phyloP scores from a whole-genome alignment of 179 eudicot species.

The Amaranthus tricolor region DNA sequence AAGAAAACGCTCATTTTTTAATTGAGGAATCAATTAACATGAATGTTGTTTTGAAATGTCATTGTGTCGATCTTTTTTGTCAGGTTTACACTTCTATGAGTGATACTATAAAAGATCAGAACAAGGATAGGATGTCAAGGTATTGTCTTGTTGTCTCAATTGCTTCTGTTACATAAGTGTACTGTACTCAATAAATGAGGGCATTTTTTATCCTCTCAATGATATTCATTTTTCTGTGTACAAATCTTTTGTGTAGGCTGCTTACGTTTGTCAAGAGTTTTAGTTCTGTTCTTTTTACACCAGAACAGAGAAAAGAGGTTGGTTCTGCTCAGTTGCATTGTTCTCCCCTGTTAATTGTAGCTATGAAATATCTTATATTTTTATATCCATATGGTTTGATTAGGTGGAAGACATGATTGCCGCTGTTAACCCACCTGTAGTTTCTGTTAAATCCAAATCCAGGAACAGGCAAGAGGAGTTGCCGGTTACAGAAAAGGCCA shows the following conservation, averaged over 20 bases:
- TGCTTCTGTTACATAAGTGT: neutral
- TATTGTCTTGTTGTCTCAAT: conserved; percentile 25
- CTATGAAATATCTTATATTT: neutral
- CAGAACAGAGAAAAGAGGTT: conserved; percentile 81
- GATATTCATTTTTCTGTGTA: conserved; percentile 6
- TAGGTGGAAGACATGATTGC: conserved; percentile 65
- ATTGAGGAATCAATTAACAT: neutral
- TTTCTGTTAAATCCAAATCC: conserved; percentile 30
- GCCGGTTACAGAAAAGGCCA: conserved; percentile 34
- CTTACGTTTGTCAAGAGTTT: conserved; percentile 50
- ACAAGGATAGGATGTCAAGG: conserved; percentile 56
- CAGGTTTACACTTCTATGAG: conserved; percentile 71
- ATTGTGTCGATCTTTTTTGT: conserved; percentile 4
- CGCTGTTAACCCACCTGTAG: conserved; percentile 34
- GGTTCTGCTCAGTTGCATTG: conserved; percentile 6
- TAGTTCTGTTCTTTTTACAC: conserved; percentile 49
- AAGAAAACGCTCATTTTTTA: conserved; percentile 25
- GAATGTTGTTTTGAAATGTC: neutral
- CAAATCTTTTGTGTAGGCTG: conserved; percentile 48
- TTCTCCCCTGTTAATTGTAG: neutral
- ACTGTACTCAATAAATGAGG: neutral
- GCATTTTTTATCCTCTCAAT: neutral
- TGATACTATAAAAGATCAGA: conserved; percentile 49
- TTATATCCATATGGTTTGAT: conserved; percentile 21
- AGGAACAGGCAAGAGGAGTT: conserved; percentile 42